phyloP scores from a whole-genome alignment of 1,284 basidiomycete genomes.

The Pterulicium gracile region DNA sequence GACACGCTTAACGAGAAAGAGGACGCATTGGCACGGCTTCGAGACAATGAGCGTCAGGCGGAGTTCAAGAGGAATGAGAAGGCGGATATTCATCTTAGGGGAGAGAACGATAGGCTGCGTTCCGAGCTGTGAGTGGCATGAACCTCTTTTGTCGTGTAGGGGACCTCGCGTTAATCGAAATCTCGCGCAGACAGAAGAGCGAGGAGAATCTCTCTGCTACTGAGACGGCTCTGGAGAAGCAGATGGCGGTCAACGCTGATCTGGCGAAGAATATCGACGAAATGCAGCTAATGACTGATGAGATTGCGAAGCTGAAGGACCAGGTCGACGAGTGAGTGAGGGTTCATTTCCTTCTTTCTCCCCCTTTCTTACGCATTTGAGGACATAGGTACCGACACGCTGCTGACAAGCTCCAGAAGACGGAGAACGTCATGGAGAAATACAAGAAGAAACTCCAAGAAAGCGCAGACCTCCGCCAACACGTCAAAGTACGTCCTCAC shows the following conservation, averaged over 20 bases:
- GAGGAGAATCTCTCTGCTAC: conserved; percentile 78
- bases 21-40: conserved; percentile 47
- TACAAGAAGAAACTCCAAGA: conserved; percentile 99
- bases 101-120: conserved; percentile 73
- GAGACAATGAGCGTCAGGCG: conserved; percentile 43
- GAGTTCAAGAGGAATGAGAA: conserved; percentile 56
- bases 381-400: conserved; percentile 72
- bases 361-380: conserved; percentile 5
- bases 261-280: conserved; percentile 76
- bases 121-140: conserved; percentile 59
- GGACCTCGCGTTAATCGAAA: conserved; percentile 14
- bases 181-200: conserved; percentile 64
- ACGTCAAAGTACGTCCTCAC: conserved; percentile 56
- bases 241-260: conserved; percentile 56
- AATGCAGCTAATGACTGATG: conserved; percentile 67
- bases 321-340: conserved; percentile 84
- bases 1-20: conserved; percentile 65
- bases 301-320: conserved; percentile 76
- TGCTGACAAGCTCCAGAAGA: conserved; percentile 85
- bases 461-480: conserved; percentile 76
- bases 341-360: background rate
- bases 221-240: conserved; percentile 74
- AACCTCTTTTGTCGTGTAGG: conserved; percentile 1
- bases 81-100: conserved; percentile 56
- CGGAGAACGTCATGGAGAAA: conserved; percentile 96